These are phyloP conservation scores for Adansonia gregorii DNA, from an alignment of 441 rosid genomes.

Conservation along the genomic window DNA sequence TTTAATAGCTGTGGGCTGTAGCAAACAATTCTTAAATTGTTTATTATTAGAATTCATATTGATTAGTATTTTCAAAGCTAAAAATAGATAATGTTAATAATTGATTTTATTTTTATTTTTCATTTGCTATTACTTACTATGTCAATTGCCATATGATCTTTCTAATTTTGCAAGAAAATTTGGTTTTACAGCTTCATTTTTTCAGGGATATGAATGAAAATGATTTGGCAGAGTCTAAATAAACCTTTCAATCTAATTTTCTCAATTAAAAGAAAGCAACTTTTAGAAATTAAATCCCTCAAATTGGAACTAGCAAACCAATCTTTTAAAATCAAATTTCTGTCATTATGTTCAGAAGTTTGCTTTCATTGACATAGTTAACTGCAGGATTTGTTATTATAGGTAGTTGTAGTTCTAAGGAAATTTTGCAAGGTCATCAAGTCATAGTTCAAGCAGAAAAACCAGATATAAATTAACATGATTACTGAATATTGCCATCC, in stretches of 20 bases:
- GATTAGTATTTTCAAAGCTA: background rate
- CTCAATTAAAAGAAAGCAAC: background rate
- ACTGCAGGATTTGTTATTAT: background rate
- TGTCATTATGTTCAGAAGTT: background rate
- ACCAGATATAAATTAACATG: slow-evolving; percentile 1
- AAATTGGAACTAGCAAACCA: background rate
- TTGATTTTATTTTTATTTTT: background rate
- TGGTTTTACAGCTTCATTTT: slow-evolving; percentile 4
- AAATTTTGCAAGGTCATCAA: background rate
- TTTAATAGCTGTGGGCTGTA: background rate
- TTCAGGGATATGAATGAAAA: background rate
- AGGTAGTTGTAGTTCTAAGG: background rate
- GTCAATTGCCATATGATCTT: background rate
- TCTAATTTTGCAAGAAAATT: background rate
- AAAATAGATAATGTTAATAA: background rate
- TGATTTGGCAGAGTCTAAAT: background rate
- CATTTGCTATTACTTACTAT: background rate
- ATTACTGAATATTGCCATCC: background rate
- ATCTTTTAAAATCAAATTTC: slow-evolving; percentile 1
- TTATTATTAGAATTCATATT: background rate
- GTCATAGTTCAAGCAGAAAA: background rate
- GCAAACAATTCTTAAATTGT: background rate
- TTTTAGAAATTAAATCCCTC: background rate
- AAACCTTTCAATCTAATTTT: background rate
- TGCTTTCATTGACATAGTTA: background rate